phyloP scores from a whole-genome alignment of 345 rosid genomes.

The Ceriops tagal region DNA sequence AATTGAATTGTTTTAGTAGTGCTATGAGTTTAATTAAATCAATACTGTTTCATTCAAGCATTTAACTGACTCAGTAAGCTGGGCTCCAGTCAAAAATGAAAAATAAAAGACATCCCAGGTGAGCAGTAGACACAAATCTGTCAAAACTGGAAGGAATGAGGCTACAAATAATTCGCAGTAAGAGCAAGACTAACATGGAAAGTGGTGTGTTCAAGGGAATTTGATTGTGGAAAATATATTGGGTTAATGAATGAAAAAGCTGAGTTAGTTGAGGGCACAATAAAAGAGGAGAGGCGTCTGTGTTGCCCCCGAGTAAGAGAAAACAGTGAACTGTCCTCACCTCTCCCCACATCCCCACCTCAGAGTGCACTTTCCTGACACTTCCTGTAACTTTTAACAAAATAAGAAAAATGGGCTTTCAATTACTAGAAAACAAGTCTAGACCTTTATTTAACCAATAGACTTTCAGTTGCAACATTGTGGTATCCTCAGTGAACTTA shows the following conservation, averaged over 20 bases:
- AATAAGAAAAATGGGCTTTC: constrained; percentile 1
- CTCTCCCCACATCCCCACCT: constrained; percentile 5
- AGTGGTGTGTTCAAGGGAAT: constrained; percentile 10
- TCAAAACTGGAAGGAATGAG: constrained; percentile 4
- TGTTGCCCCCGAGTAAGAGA: constrained; percentile 5
- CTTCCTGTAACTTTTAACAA: constrained; percentile 12
- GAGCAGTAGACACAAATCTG: constrained; percentile 8
- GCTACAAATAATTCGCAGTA: background rate
- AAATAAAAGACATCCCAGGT: constrained; percentile 6
- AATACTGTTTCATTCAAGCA: background rate
- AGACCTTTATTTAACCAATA: constrained; percentile 28
- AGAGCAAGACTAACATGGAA: constrained; percentile 19
- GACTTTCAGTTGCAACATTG: constrained; percentile 11
- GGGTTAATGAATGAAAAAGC: constrained; percentile 14
- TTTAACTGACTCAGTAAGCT: background rate
- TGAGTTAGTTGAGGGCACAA: constrained; percentile 5
- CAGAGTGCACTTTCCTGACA: constrained; percentile 30
- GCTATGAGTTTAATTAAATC: background rate
- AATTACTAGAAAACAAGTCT: constrained; percentile 28
- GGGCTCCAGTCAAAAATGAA: background rate
- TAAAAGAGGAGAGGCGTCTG: constrained; percentile 24
- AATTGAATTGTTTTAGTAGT: background rate
- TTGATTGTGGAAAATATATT: background rate
- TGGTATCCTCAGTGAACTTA: background rate
- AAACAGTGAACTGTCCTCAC: background rate